Evolutionary conservation across 768 basidiomycete genomes (phyloP).

Genomic region (Mycena amicta): DNA sequence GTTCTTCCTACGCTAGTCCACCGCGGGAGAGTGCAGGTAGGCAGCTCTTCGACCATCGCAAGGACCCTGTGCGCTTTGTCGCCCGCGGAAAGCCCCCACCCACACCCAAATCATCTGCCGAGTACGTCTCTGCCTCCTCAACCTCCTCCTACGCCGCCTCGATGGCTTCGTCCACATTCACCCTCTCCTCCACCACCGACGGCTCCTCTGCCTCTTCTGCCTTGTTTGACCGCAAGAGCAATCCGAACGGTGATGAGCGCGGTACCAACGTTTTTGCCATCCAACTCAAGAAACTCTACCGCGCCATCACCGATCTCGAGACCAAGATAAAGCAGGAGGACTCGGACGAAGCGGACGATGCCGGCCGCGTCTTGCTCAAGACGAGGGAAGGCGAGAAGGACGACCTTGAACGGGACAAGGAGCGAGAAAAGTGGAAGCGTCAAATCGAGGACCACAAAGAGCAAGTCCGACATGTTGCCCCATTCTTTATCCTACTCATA

Average conservation of each 20-base stretch:
- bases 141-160: constrained; percentile 76
- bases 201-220: constrained; percentile 74
- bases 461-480: constrained; percentile 51
- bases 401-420: constrained; percentile 74
- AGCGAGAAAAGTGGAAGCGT: constrained; percentile 77
- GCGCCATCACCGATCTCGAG: constrained; percentile 80
- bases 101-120: constrained; percentile 64
- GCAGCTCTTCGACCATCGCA: constrained; percentile 85
- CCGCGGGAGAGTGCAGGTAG: constrained; percentile 40
- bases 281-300: constrained; percentile 82
- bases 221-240: constrained; percentile 57
- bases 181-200: constrained; percentile 77
- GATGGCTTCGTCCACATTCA: constrained; percentile 66
- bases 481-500: constrained; percentile 2
- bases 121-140: constrained; percentile 75
- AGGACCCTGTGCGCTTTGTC: constrained; percentile 87
- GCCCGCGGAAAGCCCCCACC: constrained; percentile 54
- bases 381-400: constrained; percentile 48
- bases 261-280: constrained; percentile 68
- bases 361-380: constrained; percentile 45
- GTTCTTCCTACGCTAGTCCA: constrained; percentile 48
- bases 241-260: constrained; percentile 52
- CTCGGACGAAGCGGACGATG: constrained; percentile 51
- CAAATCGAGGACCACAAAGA: constrained; percentile 81
- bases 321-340: constrained; percentile 68